Conservation (phyloP, 2,329 filamentous ascomycete species). For the Lasiodiplodia hormozganensis region DNA sequence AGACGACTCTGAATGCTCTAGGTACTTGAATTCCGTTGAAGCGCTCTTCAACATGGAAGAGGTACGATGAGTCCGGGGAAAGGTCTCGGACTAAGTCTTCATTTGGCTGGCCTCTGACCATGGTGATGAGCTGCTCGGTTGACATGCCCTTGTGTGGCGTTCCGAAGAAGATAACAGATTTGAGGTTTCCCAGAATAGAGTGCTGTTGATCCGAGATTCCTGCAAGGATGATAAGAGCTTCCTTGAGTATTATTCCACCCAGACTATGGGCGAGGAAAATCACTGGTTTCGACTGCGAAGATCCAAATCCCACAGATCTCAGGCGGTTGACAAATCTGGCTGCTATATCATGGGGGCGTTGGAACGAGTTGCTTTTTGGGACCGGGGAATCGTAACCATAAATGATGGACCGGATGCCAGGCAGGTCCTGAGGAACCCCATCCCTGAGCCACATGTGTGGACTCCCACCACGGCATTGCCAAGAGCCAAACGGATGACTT, state of each 20-base stretch:
- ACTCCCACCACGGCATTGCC: background rate
- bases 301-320: background rate
- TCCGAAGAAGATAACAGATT: background rate
- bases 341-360: background rate
- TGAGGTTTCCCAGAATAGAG: background rate
- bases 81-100: background rate
- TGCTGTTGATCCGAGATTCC: background rate
- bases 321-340: background rate
- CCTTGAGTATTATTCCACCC: background rate
- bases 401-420: background rate
- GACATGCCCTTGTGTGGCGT: conserved; percentile 1
- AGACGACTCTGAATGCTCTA: background rate
- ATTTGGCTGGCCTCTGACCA: background rate
- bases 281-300: background rate
- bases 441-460: conserved; percentile 4
- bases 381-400: background rate
- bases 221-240: background rate
- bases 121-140: background rate
- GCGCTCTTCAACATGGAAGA: background rate
- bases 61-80: background rate
- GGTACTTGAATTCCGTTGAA: background rate
- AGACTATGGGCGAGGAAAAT: background rate
- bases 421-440: background rate
- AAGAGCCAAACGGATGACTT: conserved; percentile 7
- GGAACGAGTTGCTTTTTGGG: background rate